Evolutionary conservation across 176 grass and related monocot species (phyloP), one percentile per base, ranked within the genome.

Genomic region (Triticum turgidum): DNA sequence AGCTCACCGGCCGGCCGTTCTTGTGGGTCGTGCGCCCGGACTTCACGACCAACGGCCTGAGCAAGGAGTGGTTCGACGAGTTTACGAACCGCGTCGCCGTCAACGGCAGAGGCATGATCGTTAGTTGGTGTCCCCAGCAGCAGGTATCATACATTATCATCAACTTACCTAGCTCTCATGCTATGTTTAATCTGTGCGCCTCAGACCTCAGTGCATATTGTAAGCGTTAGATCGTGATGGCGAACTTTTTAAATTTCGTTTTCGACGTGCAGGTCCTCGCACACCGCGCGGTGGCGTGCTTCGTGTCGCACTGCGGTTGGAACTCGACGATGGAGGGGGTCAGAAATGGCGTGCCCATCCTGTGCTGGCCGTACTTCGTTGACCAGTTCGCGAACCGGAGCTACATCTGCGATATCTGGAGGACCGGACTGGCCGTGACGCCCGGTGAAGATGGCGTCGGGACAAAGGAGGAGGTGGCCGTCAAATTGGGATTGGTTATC

Each of bases 221-320:
- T 5, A 62, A 62, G 61, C n/a, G n/a, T 62, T n/a, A 11, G 61
- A 24, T 63, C 7, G n/a, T 24, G 61, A 25, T 11, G 0, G 21
- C 21, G 3, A 21, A 7, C 54, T 7, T 58, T 58, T 21, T 56
- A 18, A 58, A 54, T 5, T 41, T 9, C 35, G 11, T 71, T 41
- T 37, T 9, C 67, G 77, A 37, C 7, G 9, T 41, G 18, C 42
- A 76, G 73, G 73, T 76, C 27, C 44, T 76, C 2, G 83, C 74
- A 34, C 89, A 91, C 78, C 30, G 30, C 3, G 65, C 90, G 1
- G 61, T 88, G 44, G 82, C 15, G 3, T 89, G 90, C 65, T 89
- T 92, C 24, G 58, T 92, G 44, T 90, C 91, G 29, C 92, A 89
- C 69, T 88, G 92, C 6, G 92, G 89, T 0, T 93, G 91, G 91